A percentile compares a stretch with the other conserved stretches of the same genome.
Evolutionary conservation across 495 filamentous ascomycete genomes (phyloP).

Genomic region (Hypoxylon subgilvum): DNA sequence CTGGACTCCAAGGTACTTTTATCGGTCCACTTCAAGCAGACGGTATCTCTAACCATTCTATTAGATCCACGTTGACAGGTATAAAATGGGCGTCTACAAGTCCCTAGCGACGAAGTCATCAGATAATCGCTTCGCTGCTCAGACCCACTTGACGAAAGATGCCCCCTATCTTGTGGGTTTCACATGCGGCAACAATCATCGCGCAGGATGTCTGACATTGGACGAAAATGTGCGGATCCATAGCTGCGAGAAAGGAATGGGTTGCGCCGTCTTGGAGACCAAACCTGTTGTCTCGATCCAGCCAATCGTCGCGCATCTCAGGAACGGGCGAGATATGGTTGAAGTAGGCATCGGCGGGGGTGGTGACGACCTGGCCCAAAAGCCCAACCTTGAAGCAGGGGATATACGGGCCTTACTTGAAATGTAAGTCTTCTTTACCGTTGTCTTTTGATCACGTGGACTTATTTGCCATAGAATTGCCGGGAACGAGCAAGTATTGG

Average conservation of each 20-base stretch:
- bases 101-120: constrained; percentile 59
- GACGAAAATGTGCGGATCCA: constrained; percentile 74
- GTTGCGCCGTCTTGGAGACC: constrained; percentile 62
- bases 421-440: constrained; percentile 43
- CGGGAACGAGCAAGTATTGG: constrained; percentile 23
- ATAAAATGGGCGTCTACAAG: constrained; percentile 75
- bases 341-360: constrained; percentile 83
- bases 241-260: constrained; percentile 79
- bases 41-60: constrained; percentile 1
- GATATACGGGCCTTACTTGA: constrained; percentile 56
- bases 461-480: constrained; percentile 25
- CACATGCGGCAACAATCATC: constrained; percentile 70
- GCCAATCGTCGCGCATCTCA: constrained; percentile 70
- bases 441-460: neutral
- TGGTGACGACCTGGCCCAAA: constrained; percentile 71
- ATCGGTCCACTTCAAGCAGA: neutral
- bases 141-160: constrained; percentile 57
- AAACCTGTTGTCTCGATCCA: constrained; percentile 74
- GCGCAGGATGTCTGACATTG: constrained; percentile 73
- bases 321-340: constrained; percentile 63
- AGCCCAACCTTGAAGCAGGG: constrained; percentile 58
- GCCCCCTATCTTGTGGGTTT: constrained; percentile 76
- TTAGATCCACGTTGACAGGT: constrained; percentile 81
- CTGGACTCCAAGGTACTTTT: constrained; percentile 67
- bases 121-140: constrained; percentile 39